These are phyloP conservation scores for Talaromyces sp. DNA, from an alignment of 2,329 filamentous ascomycete genomes.

Conservation along the genomic window DNA sequence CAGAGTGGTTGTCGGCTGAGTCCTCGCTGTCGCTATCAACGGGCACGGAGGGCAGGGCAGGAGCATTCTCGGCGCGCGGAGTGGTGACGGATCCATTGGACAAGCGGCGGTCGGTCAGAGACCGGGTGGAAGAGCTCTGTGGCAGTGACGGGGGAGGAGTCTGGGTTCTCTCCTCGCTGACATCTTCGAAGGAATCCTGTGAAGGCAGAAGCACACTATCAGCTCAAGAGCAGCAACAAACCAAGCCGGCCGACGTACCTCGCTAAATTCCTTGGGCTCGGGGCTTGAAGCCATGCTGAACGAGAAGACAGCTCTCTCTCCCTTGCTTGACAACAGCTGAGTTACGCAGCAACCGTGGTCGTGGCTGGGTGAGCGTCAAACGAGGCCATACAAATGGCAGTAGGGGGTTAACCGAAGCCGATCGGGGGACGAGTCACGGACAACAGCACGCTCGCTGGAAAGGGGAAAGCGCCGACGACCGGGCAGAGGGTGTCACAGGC, in stretches of 20 bases:
- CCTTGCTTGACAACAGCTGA: constrained; percentile 10
- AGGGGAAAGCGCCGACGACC: not conserved
- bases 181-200: constrained; percentile 80
- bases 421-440: not conserved
- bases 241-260: constrained; percentile 23
- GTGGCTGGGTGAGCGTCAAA: constrained; percentile 6
- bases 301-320: constrained; percentile 5
- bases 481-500: not conserved
- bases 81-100: constrained; percentile 34
- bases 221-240: constrained; percentile 7
- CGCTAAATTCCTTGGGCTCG: constrained; percentile 39
- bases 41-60: constrained; percentile 21
- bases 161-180: constrained; percentile 43
- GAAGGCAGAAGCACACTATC: constrained; percentile 2
- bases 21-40: constrained; percentile 19
- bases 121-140: constrained; percentile 53
- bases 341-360: constrained; percentile 4
- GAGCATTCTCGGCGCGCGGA: constrained; percentile 30
- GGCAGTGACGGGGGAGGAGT: constrained; percentile 26
- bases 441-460: not conserved
- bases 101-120: constrained; percentile 48
- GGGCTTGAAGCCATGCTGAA: constrained; percentile 33
- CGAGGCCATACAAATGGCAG: constrained; percentile 11
- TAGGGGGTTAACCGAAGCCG: constrained; percentile 7
- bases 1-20: constrained; percentile 16